Percentiles rank a stretch among this genome's conserved stretches.
Conservation (phyloP, 768 basidiomycete species). For the Russula abietina region DNA sequence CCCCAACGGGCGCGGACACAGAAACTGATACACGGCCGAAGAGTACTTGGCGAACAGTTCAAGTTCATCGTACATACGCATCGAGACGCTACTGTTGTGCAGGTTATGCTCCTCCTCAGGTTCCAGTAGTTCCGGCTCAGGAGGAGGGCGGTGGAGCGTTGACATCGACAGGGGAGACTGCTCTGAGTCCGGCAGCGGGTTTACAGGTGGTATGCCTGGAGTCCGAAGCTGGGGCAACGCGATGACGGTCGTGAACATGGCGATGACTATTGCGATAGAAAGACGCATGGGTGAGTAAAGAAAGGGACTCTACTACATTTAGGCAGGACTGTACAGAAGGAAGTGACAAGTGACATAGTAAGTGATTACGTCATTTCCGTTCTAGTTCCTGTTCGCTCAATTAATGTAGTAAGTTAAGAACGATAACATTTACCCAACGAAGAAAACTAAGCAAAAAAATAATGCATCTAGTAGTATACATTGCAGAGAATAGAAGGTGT, state of each 20-base stretch:
- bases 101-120: neutral
- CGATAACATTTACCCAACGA: neutral
- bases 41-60: constrained; percentile 45
- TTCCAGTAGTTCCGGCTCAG: too few species aligned
- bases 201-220: neutral
- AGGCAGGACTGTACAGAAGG: neutral
- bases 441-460: neutral
- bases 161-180: neutral
- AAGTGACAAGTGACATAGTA: neutral
- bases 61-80: constrained; percentile 35
- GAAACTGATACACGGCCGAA: constrained; percentile 42
- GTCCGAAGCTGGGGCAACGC: neutral
- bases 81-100: neutral
- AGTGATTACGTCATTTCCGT: neutral
- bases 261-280: neutral
- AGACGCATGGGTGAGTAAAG: constrained; percentile 9
- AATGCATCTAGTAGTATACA: constrained; percentile 27
- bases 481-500: constrained; percentile 9
- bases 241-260: neutral
- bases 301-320: neutral
- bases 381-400: too few species aligned
- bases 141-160: neutral
- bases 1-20: constrained; percentile 46
- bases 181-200: neutral
- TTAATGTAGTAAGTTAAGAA: too few species aligned